Conservation (phyloP, 73 alveolate genomes). For the Durusdinium trenchii region DNA sequence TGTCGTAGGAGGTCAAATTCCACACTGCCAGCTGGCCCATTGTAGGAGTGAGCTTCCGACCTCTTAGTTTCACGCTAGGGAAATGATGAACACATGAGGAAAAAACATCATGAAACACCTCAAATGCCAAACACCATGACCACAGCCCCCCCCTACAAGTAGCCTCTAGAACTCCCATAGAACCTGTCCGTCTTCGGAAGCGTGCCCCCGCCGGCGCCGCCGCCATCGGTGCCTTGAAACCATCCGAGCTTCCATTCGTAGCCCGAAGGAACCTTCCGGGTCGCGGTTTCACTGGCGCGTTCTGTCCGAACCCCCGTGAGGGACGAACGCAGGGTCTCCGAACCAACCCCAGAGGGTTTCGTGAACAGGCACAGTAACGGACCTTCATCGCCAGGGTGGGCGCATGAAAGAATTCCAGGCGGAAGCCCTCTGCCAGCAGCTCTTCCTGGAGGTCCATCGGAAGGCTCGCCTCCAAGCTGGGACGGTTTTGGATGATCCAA, state of each 20-base stretch:
- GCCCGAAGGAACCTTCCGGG: slow-evolving; percentile 43
- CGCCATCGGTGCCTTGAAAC: slow-evolving; percentile 19
- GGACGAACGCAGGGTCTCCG: not conserved
- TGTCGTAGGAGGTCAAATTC: slow-evolving; percentile 51
- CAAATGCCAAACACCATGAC: not conserved
- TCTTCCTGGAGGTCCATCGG: slow-evolving; percentile 11
- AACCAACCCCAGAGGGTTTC: not conserved
- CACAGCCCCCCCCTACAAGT: not conserved
- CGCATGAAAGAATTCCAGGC: slow-evolving; percentile 4
- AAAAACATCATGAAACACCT: not conserved
- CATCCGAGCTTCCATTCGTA: slow-evolving; percentile 76
- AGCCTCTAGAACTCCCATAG: not conserved
- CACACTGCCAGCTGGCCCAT: slow-evolving; percentile 86
- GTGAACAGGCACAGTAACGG: not conserved
- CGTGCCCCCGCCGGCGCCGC: not conserved
- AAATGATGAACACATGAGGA: not conserved
- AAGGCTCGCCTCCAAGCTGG: slow-evolving; percentile 6
- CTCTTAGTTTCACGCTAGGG: not conserved
- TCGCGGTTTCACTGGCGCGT: not conserved
- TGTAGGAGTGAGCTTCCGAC: slow-evolving; percentile 34
- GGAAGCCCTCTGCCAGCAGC: slow-evolving; percentile 74
- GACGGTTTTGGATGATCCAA: no score
- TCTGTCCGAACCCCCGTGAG: not conserved
- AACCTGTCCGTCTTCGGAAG: no score
- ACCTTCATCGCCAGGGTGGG: not conserved